phyloP scores from a whole-genome alignment of 192 early-diverging fungal genomes.

The Coemansia sp. region DNA sequence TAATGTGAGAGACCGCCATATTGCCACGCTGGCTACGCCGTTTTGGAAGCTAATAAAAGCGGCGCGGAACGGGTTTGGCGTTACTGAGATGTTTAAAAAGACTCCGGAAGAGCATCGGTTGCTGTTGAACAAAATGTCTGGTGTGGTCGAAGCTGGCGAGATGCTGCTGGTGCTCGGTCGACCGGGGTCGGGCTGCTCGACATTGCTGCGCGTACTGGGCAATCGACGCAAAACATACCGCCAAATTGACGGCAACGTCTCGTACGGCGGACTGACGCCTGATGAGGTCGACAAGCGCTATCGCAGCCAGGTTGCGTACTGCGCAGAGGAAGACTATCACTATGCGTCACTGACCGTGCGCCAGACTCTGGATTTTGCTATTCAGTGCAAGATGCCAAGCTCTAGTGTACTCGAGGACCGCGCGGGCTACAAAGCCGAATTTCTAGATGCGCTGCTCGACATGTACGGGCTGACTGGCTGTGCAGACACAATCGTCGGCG shows the following conservation, averaged over 20 bases:
- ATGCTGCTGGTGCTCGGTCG: constrained; percentile 33
- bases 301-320: constrained; percentile 60
- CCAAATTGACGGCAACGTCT: constrained; percentile 59
- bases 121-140: constrained; percentile 63
- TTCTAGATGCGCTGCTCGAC: constrained; percentile 53
- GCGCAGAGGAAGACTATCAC: constrained; percentile 68
- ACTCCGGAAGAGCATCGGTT: constrained; percentile 13
- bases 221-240: constrained; percentile 62
- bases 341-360: constrained; percentile 76
- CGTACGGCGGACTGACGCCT: constrained; percentile 16
- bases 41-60: constrained; percentile 7
- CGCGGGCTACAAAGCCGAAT: constrained; percentile 41
- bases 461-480: constrained; percentile 61
- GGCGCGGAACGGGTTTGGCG: constrained; percentile 21
- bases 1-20: constrained; percentile 38
- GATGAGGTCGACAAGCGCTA: constrained; percentile 61
- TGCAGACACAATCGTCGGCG: constrained; percentile 59
- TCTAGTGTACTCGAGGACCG: constrained; percentile 69
- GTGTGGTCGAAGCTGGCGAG: constrained; percentile 72
- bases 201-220: constrained; percentile 62
- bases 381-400: constrained; percentile 44
- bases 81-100: constrained; percentile 24
- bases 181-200: constrained; percentile 63
- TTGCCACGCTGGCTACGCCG: constrained; percentile 44
- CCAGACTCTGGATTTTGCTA: constrained; percentile 67